Base-by-base conservation (phyloP, 371 early-diverging fungal genomes). In the Syncephalastrum racemosum region DNA sequence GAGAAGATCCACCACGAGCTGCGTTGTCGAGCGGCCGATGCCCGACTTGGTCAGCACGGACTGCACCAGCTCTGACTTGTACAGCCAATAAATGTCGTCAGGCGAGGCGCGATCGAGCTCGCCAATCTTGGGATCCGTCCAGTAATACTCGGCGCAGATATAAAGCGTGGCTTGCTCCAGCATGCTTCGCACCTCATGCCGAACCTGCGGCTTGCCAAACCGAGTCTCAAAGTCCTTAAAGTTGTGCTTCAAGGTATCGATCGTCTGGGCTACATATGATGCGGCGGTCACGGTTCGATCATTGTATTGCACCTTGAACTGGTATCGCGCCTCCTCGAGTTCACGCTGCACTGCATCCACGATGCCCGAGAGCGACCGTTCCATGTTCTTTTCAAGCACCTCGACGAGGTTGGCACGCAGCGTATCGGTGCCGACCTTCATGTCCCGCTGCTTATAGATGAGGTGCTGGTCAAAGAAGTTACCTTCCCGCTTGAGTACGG, bases 221-320 rank as follows among this genome's bases (percentile, higher is more conserved):
- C 87, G 81, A 50, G 77, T 77, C 25, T 93, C 86, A 68, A 98
- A 94, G 53, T 90, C 87, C 68, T 93, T 93, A 79, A 98, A 95
- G 50, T 88, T 83, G 53, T 91, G 92, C 71, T 98, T 98, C 41
- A 97, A 73, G 15, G 82, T 77, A 65, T 97, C 97, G 70, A 97
- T 89, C 2, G 92, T 84, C 49, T 98, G 97, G 6, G 97, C 93
- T 19, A 93, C 91, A 72, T 98, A 98, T 2, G 94, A 91, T 69
- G 96, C 97, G 27, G 98, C 90, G 8, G 93, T 89, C 47, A 98
- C 90, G 45, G 88, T 78, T 20, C 82, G 90, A 65, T 98, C 98
- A 58, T 97, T 96, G 82, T 96, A 98, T 57, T 95, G 93, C 7
- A 98, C 98, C 71, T 98, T 98, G 81, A 94, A 96, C 73, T 96